These are phyloP conservation scores for Pichia occidentalis DNA, from an alignment of 805 yeast genomes.

Conservation along the genomic window DNA sequence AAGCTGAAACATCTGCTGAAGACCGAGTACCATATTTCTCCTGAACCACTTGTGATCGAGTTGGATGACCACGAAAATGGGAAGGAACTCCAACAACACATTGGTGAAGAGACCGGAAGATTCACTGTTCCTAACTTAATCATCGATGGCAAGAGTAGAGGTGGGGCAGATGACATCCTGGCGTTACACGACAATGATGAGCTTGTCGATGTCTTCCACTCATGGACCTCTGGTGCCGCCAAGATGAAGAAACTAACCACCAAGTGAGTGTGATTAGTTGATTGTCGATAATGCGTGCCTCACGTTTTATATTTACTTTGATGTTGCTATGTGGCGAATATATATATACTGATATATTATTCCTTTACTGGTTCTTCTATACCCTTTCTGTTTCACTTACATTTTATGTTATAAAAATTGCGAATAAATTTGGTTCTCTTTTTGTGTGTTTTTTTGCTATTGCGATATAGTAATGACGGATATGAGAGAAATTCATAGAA, in stretches of 20 bases:
- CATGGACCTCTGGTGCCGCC: conserved; percentile 58
- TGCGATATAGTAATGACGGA: too few species aligned
- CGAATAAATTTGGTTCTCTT: too few species aligned
- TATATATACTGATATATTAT: too few species aligned
- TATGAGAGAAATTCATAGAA: too few species aligned
- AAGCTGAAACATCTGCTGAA: conserved; percentile 60
- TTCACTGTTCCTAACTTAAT: conserved; percentile 86
- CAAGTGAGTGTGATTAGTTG: too few species aligned
- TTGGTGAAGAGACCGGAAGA: conserved; percentile 66
- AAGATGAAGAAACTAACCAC: conserved; percentile 38
- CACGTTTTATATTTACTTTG: too few species aligned
- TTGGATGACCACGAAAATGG: conserved; percentile 79
- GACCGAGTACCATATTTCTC: conserved; percentile 61
- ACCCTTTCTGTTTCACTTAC: not conserved
- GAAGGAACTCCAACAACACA: conserved; percentile 61
- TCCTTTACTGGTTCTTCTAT: too few species aligned
- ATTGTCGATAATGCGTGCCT: too few species aligned
- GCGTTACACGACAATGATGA: conserved; percentile 51
- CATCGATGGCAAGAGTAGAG: conserved; percentile 67
- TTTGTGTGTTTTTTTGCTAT: too few species aligned
- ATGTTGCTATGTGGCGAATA: too few species aligned
- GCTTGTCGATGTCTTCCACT: conserved; percentile 43
- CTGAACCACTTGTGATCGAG: conserved; percentile 70
- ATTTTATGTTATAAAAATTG: not conserved
- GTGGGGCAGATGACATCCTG: conserved; percentile 82